Evolutionary conservation across 257 asterid genomes (phyloP).

Genomic region (Solanum piurae): DNA sequence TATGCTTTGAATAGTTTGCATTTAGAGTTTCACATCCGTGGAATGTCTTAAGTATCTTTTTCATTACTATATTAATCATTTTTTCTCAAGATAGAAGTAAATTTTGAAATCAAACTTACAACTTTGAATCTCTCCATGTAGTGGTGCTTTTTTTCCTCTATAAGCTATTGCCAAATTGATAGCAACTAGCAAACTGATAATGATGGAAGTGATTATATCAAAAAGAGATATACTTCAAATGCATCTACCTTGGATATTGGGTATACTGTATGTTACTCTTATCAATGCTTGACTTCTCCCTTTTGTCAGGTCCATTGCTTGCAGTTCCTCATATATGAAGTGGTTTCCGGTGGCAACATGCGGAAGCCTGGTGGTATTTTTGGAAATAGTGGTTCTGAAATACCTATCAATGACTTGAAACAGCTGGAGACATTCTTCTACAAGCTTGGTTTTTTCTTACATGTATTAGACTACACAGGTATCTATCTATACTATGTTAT

Average conservation of each 20-base stretch:
- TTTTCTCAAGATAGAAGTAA: not conserved
- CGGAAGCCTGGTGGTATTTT: conserved; percentile 97
- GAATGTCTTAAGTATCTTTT: not conserved
- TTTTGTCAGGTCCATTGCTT: conserved; percentile 79
- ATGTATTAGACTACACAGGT: conserved; percentile 92
- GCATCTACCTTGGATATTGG: not conserved
- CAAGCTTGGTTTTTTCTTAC: conserved; percentile 98
- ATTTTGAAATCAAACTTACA: not conserved
- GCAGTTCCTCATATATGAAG: conserved; percentile 96
- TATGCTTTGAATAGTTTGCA: not conserved
- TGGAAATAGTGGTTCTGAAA: conserved; percentile 91
- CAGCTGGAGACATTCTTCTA: conserved; percentile 95
- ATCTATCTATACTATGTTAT: not conserved
- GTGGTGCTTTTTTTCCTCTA: not conserved
- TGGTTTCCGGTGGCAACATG: conserved; percentile 98
- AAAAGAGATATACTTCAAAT: not conserved
- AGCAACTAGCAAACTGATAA: not conserved
- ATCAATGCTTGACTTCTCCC: not conserved
- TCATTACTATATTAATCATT: not conserved
- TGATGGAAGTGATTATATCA: not conserved
- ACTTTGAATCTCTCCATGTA: not conserved
- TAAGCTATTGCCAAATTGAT: not conserved
- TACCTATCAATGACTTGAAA: conserved; percentile 84
- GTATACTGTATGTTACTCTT: not conserved
- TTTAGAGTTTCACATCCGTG: not conserved